Conservation (phyloP, 495 filamentous ascomycete species). For the Pseudoneurospora amorphoporcata region DNA sequence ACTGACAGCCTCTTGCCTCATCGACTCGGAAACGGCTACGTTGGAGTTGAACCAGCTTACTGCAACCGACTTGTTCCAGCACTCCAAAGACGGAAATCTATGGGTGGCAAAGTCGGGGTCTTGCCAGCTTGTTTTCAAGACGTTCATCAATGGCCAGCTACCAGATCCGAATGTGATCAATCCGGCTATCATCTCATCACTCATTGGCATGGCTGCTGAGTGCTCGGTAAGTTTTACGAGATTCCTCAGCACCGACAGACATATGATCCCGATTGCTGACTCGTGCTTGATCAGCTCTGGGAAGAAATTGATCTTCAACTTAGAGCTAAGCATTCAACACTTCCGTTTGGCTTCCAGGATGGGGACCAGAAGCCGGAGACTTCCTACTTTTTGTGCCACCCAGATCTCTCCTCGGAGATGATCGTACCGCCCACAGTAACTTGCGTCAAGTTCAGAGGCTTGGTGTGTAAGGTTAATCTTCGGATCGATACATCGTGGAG, state of each 20-base stretch:
- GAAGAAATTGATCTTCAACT: constrained; percentile 17
- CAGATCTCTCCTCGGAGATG: constrained; percentile 17
- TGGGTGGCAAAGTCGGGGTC: constrained; percentile 22
- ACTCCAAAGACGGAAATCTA: constrained; percentile 7
- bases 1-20: constrained; percentile 9
- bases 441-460: constrained; percentile 21
- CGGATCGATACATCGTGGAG: not conserved
- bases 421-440: constrained; percentile 13
- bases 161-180: not conserved
- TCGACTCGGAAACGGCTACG: constrained; percentile 1
- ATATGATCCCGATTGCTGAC: not conserved
- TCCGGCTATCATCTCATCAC: not conserved
- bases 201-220: constrained; percentile 3
- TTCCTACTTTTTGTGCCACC: constrained; percentile 20
- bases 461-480: constrained; percentile 17
- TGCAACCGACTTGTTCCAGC: constrained; percentile 6
- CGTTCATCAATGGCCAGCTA: constrained; percentile 7
- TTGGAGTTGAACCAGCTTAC: not conserved
- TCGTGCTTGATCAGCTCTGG: constrained; percentile 12
- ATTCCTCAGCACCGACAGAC: not conserved
- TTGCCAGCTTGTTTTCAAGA: constrained; percentile 14
- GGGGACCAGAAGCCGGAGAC: not conserved
- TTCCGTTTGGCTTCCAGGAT: not conserved
- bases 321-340: constrained; percentile 6
- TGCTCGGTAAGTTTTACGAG: constrained; percentile 7